phyloP scores from a whole-genome alignment of 306 rosid species.

The Vicia sativa region DNA sequence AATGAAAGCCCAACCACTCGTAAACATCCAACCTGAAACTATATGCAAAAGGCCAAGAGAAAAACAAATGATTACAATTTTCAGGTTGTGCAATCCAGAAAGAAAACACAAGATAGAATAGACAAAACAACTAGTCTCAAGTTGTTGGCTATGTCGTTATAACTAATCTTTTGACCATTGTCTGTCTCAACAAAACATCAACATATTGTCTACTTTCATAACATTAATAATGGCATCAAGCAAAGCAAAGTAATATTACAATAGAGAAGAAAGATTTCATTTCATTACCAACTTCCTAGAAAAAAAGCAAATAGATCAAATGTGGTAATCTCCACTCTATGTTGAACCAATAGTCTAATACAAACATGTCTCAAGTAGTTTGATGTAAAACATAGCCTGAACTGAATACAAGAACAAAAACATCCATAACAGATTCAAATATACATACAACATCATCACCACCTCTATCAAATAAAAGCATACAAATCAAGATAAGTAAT shows the following conservation, averaged over 20 bases:
- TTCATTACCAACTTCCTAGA: too few species aligned
- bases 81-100: too few species aligned
- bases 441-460: background rate
- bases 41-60: too few species aligned
- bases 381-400: background rate
- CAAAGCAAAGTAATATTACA: background rate
- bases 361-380: background rate
- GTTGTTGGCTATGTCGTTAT: background rate
- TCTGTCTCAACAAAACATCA: background rate
- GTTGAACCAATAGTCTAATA: background rate
- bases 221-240: background rate
- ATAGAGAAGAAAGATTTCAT: too few species aligned
- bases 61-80: too few species aligned
- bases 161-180: background rate
- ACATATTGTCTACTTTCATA: too few species aligned
- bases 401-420: background rate
- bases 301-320: too few species aligned
- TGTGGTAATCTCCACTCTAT: background rate
- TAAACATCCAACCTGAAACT: too few species aligned
- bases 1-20: too few species aligned
- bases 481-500: background rate
- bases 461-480: background rate
- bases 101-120: background rate
- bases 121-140: background rate
- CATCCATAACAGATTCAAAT: slow-evolving; percentile 1